Base-by-base conservation (phyloP, 805 yeast genomes). In the Zygosaccharomyces siamensis region DNA sequence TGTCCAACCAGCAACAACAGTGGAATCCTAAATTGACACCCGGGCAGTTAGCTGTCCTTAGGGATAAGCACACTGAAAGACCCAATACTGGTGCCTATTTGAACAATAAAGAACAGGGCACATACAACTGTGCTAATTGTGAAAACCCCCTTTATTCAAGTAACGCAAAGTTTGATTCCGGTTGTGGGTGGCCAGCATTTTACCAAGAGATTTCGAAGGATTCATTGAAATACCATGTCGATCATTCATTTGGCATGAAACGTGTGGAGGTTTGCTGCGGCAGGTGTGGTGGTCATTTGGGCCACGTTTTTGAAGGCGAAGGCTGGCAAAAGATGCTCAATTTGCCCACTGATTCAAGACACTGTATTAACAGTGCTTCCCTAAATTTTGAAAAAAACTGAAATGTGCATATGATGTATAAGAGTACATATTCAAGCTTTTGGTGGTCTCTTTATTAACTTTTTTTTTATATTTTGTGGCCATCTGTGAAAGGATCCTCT, bases 121-220 rank as follows among this genome's bases (percentile, higher is more conserved):
- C 78, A 2, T 93, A 89, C 67, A 70, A 72, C 40, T 93, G 99
- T 70, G 97, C 86, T 0, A 98, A 84, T 5, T 93, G 99, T 68
- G 75, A 74, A 44, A 72, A 77, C 39, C 96, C 97, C 10, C 70
- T 93, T 27, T 93, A 93, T 67, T 76, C 77, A 51, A 82, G 96
- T 26, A 72, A 76, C 28, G 78, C 96, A 3, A 92, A 93, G 67
- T 93, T 93, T 60, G 83, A 84, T 49, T 80, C 96, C 10, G 89
- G 89, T 46, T 93, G 99, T 67, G 99, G 99, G 2, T 93, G 99
- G 99, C 99, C 99, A 1, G 90, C 97, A 0, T 93, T 93, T 67
- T 92, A 84, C 66, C 85, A 88, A 49, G 97, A 62, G 28, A 47
- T 95, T 0, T 72, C 87, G 35, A 95, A 96, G 0, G 90, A 89